A percentile compares a stretch with the other conserved stretches of the same genome.
Conservation (phyloP, 2,329 filamentous ascomycete genomes). For the Calonectria montana region DNA sequence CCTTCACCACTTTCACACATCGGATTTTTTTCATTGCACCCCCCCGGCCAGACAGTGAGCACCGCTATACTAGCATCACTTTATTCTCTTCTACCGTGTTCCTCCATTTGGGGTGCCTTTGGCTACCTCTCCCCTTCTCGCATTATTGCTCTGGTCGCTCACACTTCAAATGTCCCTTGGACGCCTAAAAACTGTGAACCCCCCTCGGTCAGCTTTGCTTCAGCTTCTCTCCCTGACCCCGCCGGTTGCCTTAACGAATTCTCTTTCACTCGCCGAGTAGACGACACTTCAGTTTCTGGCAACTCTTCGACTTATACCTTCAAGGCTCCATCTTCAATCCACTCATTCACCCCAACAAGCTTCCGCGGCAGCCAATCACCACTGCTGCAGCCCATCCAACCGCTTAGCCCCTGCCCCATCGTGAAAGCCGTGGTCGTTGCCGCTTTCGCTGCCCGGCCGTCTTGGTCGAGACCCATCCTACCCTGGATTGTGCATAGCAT, state of each 20-base stretch:
- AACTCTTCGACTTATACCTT: slow-evolving; percentile 20
- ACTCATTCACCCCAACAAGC: slow-evolving; percentile 15
- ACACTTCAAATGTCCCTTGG: neutral
- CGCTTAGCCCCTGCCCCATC: slow-evolving; percentile 8
- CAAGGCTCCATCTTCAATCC: slow-evolving; percentile 21
- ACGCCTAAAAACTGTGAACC: neutral
- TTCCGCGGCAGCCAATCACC: slow-evolving; percentile 23
- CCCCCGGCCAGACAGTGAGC: neutral
- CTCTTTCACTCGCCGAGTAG: neutral
- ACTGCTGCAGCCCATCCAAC: slow-evolving; percentile 9
- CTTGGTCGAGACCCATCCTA: slow-evolving; percentile 10
- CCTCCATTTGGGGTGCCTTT: neutral
- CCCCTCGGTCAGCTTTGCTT: neutral
- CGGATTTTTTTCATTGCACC: neutral
- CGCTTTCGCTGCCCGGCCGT: slow-evolving; percentile 5
- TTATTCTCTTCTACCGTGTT: neutral
- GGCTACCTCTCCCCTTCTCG: neutral
- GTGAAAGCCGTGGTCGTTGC: slow-evolving; percentile 10
- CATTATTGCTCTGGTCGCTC: neutral
- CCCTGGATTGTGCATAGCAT: slow-evolving; percentile 1
- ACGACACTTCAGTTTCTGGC: neutral
- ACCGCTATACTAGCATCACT: neutral
- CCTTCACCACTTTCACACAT: neutral
- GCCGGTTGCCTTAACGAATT: neutral
- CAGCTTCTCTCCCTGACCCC: neutral